phyloP scores from a whole-genome alignment of 768 basidiomycete genomes.

The Stropharia rugosoannulata region DNA sequence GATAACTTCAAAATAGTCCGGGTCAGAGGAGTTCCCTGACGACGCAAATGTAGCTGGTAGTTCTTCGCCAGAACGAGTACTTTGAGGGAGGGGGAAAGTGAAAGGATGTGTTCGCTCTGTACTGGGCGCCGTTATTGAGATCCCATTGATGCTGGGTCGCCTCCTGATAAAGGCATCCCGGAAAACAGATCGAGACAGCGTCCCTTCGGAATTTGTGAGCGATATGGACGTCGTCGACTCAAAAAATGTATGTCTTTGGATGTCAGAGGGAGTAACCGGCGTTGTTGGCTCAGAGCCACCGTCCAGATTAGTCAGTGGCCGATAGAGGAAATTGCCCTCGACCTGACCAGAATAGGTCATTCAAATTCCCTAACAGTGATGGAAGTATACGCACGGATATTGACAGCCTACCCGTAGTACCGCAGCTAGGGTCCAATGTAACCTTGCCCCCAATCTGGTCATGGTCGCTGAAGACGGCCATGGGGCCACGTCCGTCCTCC shows the following conservation, averaged over 20 bases:
- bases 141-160: slow-evolving; percentile 41
- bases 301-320: slow-evolving; percentile 24
- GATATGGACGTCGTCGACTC: slow-evolving; percentile 43
- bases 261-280: slow-evolving; percentile 5
- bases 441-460: slow-evolving; percentile 63
- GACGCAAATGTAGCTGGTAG: slow-evolving; percentile 59
- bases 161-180: slow-evolving; percentile 44
- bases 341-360: slow-evolving; percentile 37
- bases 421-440: slow-evolving; percentile 50
- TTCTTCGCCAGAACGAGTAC: slow-evolving; percentile 50
- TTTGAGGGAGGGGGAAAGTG: slow-evolving; percentile 53
- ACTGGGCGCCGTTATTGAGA: slow-evolving; percentile 31
- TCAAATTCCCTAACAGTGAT: neutral
- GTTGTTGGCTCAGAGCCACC: slow-evolving; percentile 12
- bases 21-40: slow-evolving; percentile 26
- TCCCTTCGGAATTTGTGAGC: slow-evolving; percentile 34
- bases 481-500: slow-evolving; percentile 26
- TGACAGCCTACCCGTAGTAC: slow-evolving; percentile 53
- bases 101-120: slow-evolving; percentile 47
- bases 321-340: slow-evolving; percentile 59
- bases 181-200: slow-evolving; percentile 35
- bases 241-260: slow-evolving; percentile 48
- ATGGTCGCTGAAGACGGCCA: slow-evolving; percentile 60
- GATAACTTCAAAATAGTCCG: slow-evolving; percentile 37
- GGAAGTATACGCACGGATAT: slow-evolving; percentile 44